phyloP scores from a whole-genome alignment of 768 basidiomycete genomes.

The Coprinopsis sp. region DNA sequence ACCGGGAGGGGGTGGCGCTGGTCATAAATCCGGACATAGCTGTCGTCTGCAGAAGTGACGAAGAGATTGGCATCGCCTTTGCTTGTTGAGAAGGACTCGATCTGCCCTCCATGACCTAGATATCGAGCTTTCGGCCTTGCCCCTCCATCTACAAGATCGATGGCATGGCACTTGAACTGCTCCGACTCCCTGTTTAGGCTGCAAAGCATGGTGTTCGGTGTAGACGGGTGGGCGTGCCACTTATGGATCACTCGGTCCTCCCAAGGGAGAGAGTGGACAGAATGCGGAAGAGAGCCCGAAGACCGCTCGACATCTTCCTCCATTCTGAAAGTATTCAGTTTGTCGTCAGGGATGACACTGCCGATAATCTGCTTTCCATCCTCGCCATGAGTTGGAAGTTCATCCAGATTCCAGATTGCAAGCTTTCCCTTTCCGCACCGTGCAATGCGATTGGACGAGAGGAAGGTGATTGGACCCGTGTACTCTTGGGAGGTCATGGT shows the following conservation, averaged over 20 bases:
- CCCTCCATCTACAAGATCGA: slow-evolving; percentile 35
- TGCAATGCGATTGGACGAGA: slow-evolving; percentile 22
- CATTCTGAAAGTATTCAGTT: slow-evolving; percentile 12
- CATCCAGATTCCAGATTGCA: slow-evolving; percentile 34
- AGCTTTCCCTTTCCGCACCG: slow-evolving; percentile 31
- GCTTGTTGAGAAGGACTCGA: slow-evolving; percentile 30
- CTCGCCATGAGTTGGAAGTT: slow-evolving; percentile 25
- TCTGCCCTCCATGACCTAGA: slow-evolving; percentile 33
- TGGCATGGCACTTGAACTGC: slow-evolving; percentile 16
- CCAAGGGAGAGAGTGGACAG: slow-evolving; percentile 10
- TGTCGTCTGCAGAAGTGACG: slow-evolving; percentile 32
- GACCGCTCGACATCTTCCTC: slow-evolving; percentile 28
- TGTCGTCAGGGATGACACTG: slow-evolving; percentile 5
- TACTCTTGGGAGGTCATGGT: slow-evolving; percentile 23
- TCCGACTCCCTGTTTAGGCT: slow-evolving; percentile 7
- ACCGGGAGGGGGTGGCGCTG: slow-evolving; percentile 31
- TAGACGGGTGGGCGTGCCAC: slow-evolving; percentile 24
- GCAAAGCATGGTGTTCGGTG: slow-evolving; percentile 20
- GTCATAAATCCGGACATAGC: slow-evolving; percentile 36
- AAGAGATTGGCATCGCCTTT: slow-evolving; percentile 31
- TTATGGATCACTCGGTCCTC: background rate
- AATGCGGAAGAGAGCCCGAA: slow-evolving; percentile 16
- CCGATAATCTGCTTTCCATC: slow-evolving; percentile 19
- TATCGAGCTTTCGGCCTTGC: slow-evolving; percentile 25
- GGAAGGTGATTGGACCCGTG: slow-evolving; percentile 27